Percentiles rank a stretch among this genome's conserved stretches.
phyloP scores from a whole-genome alignment of 1,139 yeast species.

The Kluyveromyces sp. region DNA sequence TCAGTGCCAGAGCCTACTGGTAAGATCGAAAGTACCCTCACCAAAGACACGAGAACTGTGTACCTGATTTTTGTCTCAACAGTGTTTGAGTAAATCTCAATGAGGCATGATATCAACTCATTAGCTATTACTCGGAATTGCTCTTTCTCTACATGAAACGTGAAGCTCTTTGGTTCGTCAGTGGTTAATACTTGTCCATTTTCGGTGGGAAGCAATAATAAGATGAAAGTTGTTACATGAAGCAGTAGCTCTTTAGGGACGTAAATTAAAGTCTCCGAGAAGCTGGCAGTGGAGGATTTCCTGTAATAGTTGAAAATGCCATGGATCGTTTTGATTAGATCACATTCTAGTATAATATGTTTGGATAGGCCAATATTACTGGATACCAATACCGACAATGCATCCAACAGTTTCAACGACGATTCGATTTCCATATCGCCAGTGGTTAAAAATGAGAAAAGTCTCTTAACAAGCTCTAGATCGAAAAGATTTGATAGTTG shows the following conservation, averaged over 20 bases:
- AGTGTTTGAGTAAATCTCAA: slow-evolving; percentile 68
- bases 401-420: slow-evolving; percentile 24
- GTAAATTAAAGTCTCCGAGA: slow-evolving; percentile 60
- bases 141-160: slow-evolving; percentile 24
- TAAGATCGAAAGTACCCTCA: slow-evolving; percentile 40
- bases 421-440: slow-evolving; percentile 21
- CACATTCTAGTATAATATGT: slow-evolving; percentile 15
- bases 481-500: slow-evolving; percentile 21
- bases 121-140: slow-evolving; percentile 40
- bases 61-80: slow-evolving; percentile 64
- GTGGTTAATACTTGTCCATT: slow-evolving; percentile 24
- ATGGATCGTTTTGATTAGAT: slow-evolving; percentile 15
- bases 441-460: slow-evolving; percentile 18
- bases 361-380: slow-evolving; percentile 17
- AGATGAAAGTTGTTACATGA: slow-evolving; percentile 50
- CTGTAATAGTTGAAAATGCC: slow-evolving; percentile 21
- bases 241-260: slow-evolving; percentile 61
- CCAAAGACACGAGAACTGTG: slow-evolving; percentile 48
- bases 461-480: slow-evolving; percentile 17
- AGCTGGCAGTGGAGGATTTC: slow-evolving; percentile 16
- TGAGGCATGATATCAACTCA: slow-evolving; percentile 51
- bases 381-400: slow-evolving; percentile 20
- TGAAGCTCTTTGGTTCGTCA: slow-evolving; percentile 12
- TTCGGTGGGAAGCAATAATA: slow-evolving; percentile 48
- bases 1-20: slow-evolving; percentile 20